These are phyloP conservation scores for Aureobasidium sp. DNA, from an alignment of 2,329 filamentous ascomycete species.

Conservation along the genomic window DNA sequence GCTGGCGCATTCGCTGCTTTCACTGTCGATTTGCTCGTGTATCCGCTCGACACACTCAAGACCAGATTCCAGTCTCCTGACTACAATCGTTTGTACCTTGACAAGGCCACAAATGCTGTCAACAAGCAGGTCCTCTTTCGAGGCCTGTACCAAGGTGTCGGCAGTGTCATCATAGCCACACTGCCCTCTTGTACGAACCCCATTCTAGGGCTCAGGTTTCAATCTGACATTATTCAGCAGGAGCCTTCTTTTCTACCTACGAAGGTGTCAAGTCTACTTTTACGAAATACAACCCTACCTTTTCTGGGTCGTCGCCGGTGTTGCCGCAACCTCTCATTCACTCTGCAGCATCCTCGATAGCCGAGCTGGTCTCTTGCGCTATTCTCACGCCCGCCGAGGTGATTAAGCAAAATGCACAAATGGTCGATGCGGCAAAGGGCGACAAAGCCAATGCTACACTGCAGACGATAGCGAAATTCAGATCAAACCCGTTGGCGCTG, in stretches of 20 bases:
- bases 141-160: conserved; percentile 81
- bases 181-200: conserved; percentile 65
- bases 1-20: conserved; percentile 81
- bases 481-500: conserved; percentile 47
- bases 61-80: conserved; percentile 75
- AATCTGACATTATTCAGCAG: conserved; percentile 46
- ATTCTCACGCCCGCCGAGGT: conserved; percentile 86
- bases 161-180: conserved; percentile 76
- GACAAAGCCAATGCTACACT: conserved; percentile 44
- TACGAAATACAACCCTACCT: conserved; percentile 42
- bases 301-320: conserved; percentile 31
- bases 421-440: conserved; percentile 49
- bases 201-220: neutral
- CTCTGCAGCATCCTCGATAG: conserved; percentile 63
- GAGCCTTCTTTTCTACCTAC: conserved; percentile 85
- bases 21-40: conserved; percentile 76
- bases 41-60: conserved; percentile 84
- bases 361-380: conserved; percentile 77
- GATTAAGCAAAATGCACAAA: conserved; percentile 89
- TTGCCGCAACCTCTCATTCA: conserved; percentile 66
- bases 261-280: conserved; percentile 66
- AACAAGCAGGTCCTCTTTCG: conserved; percentile 54
- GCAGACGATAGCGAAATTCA: conserved; percentile 51
- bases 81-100: conserved; percentile 60
- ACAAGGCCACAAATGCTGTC: conserved; percentile 49